Evolutionary conservation across 441 rosid species (phyloP).

Genomic region (Macaranga tanarius): DNA sequence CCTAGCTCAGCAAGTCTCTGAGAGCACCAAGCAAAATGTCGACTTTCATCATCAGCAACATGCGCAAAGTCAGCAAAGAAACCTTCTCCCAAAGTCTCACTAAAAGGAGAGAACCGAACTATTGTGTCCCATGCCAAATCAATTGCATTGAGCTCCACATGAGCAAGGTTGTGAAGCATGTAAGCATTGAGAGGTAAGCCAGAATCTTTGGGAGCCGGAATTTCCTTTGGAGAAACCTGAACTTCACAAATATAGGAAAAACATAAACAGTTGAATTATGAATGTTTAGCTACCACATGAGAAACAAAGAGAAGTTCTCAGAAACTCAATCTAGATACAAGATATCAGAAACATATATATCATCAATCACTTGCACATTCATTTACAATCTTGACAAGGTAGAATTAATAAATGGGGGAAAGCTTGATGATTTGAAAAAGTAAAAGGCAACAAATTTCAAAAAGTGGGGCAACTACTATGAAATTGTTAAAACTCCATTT

Average conservation of each 20-base stretch:
- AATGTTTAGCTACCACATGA: not conserved
- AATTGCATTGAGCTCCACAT: constrained; percentile 90
- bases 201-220: constrained; percentile 68
- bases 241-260: constrained; percentile 10
- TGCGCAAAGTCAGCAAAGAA: constrained; percentile 89
- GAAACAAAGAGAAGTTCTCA: not conserved
- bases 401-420: not conserved
- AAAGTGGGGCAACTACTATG: no score
- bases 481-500: no score
- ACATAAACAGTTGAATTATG: not conserved
- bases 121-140: constrained; percentile 99
- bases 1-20: constrained; percentile 90
- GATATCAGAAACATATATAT: no score
- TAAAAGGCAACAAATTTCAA: not conserved
- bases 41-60: constrained; percentile 97
- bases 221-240: constrained; percentile 75
- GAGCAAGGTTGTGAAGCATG: constrained; percentile 74
- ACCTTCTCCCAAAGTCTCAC: constrained; percentile 51
- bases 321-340: no score
- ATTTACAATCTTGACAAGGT: not conserved
- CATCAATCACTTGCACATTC: not conserved
- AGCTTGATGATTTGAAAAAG: not conserved
- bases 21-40: constrained; percentile 93
- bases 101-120: constrained; percentile 76
- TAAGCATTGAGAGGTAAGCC: constrained; percentile 81